phyloP scores from a whole-genome alignment of 495 filamentous ascomycete species.

The Daldinia caldariorum region DNA sequence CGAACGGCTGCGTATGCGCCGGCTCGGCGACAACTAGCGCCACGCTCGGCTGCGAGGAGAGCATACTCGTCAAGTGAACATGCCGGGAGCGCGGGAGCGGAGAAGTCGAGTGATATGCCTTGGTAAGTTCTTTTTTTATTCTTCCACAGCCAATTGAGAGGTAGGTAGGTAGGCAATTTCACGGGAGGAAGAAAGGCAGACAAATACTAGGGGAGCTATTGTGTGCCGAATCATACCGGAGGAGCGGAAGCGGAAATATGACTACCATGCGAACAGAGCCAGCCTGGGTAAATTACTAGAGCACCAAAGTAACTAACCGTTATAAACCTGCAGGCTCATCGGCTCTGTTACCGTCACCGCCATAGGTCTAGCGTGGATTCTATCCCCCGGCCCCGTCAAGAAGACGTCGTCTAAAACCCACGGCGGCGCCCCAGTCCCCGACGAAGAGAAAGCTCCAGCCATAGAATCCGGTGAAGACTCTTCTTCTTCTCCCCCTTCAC shows the following conservation, averaged over 20 bases:
- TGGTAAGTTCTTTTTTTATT: constrained; percentile 35
- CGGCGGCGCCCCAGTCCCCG: constrained; percentile 4
- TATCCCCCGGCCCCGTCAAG: constrained; percentile 4
- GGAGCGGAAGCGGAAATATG: background rate
- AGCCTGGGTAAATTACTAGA: background rate
- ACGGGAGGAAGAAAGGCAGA: background rate
- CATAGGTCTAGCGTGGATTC: constrained; percentile 23
- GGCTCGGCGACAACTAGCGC: constrained; percentile 2
- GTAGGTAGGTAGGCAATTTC: too few species aligned
- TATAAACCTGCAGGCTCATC: constrained; percentile 34
- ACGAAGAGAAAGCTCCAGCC: constrained; percentile 20
- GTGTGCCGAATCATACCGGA: background rate
- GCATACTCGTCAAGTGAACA: constrained; percentile 28
- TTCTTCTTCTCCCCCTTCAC: background rate
- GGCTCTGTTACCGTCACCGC: constrained; percentile 36
- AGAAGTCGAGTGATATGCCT: constrained; percentile 44
- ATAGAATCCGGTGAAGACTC: constrained; percentile 14
- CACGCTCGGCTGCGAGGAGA: constrained; percentile 24
- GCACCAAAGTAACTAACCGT: constrained; percentile 8
- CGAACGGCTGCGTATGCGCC: constrained; percentile 10
- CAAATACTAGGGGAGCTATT: background rate
- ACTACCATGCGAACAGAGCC: background rate
- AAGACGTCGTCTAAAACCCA: constrained; percentile 14
- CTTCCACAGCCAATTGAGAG: background rate
- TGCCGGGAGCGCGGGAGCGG: constrained; percentile 24